phyloP scores from a whole-genome alignment of 2,329 filamentous ascomycete genomes.

The Verticillium longisporum region DNA sequence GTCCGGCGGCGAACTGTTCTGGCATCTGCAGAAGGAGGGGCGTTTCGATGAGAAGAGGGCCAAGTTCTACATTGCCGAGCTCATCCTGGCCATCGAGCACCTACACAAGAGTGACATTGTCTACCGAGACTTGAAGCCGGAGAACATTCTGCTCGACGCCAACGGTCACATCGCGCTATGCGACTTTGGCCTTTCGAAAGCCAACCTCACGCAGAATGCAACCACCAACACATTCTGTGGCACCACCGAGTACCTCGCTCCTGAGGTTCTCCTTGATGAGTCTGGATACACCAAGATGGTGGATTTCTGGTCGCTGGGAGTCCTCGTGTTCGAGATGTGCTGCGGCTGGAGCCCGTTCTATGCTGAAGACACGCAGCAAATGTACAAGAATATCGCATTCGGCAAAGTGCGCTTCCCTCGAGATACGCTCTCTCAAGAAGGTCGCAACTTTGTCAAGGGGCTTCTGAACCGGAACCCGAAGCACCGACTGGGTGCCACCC shows the following conservation, averaged over 20 bases:
- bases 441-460: constrained; percentile 96
- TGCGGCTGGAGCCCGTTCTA: constrained; percentile 99
- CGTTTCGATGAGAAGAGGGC: constrained; percentile 90
- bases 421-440: constrained; percentile 89
- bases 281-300: constrained; percentile 99
- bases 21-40: constrained; percentile 96
- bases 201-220: constrained; percentile 92
- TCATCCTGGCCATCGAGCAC: constrained; percentile 91
- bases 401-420: constrained; percentile 95
- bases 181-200: constrained; percentile 96
- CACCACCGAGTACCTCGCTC: constrained; percentile 94
- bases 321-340: constrained; percentile 99
- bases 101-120: constrained; percentile 96
- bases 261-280: constrained; percentile 91
- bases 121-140: constrained; percentile 93
- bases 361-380: constrained; percentile 97
- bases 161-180: constrained; percentile 97
- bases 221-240: constrained; percentile 99
- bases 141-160: constrained; percentile 94
- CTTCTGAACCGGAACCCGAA: constrained; percentile 94
- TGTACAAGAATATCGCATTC: constrained; percentile 99
- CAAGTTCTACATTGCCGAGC: constrained; percentile 98
- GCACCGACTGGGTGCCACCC: constrained; percentile 83
- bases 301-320: constrained; percentile 97
- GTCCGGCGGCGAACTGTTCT: constrained; percentile 97